Evolutionary conservation across 2,329 filamentous ascomycete genomes (phyloP).

Genomic region (Chaetomium globosum): DNA sequence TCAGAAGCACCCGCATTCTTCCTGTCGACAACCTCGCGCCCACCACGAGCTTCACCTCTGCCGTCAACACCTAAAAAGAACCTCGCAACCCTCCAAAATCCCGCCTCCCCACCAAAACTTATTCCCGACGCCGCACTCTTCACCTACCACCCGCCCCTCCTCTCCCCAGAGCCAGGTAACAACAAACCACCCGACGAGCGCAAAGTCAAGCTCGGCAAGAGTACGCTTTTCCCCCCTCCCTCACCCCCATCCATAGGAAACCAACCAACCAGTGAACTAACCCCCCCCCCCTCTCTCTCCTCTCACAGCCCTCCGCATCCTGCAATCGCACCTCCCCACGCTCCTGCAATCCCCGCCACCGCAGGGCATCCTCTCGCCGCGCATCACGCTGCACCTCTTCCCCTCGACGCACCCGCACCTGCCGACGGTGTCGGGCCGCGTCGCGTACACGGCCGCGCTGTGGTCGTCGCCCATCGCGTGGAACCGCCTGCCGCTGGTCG

Average conservation of each 20-base stretch:
- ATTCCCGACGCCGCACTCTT: slow-evolving; percentile 49
- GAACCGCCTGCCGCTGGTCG: slow-evolving; percentile 87
- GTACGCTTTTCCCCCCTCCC: slow-evolving; percentile 45
- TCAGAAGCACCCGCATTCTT: not conserved
- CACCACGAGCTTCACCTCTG: slow-evolving; percentile 29
- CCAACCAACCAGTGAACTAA: no score
- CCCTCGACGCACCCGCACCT: slow-evolving; percentile 82
- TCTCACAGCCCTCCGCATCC: slow-evolving; percentile 60
- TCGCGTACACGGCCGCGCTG: slow-evolving; percentile 88
- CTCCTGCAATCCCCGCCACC: slow-evolving; percentile 69
- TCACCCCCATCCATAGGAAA: not conserved
- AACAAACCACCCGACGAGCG: slow-evolving; percentile 53
- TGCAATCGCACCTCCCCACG: slow-evolving; percentile 68
- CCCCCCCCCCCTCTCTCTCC: not conserved
- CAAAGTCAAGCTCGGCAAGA: slow-evolving; percentile 65
- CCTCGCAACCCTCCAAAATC: slow-evolving; percentile 25
- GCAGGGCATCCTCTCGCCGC: slow-evolving; percentile 74
- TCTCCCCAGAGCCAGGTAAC: slow-evolving; percentile 38
- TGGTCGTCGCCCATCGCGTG: slow-evolving; percentile 97
- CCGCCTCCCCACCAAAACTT: slow-evolving; percentile 10
- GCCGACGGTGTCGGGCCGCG: slow-evolving; percentile 85
- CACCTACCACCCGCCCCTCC: slow-evolving; percentile 40
- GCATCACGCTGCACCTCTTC: slow-evolving; percentile 71
- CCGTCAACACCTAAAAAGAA: slow-evolving; percentile 15
- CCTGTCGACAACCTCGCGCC: slow-evolving; percentile 16